Conservation (phyloP, 495 filamentous ascomycete species). For the Tuber indicum region DNA sequence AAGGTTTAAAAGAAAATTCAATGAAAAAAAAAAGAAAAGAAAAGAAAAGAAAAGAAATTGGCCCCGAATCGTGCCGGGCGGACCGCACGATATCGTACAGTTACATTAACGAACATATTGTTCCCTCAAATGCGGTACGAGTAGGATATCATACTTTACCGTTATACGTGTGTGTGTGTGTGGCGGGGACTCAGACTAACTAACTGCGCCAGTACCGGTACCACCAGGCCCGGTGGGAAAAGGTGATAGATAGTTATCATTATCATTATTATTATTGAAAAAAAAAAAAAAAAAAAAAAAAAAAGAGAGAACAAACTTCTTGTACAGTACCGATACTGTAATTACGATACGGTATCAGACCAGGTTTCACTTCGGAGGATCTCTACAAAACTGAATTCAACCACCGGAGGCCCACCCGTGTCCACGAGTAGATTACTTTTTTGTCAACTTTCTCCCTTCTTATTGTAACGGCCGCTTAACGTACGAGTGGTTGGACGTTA, state of each 20-base stretch:
- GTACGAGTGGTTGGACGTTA: neutral
- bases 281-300: neutral
- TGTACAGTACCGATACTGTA: too few relatives aligned
- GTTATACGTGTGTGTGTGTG: too few relatives aligned
- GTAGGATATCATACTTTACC: neutral
- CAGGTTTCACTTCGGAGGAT: too few relatives aligned
- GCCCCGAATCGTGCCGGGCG: neutral
- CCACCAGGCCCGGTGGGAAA: neutral
- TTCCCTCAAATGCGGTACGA: conserved; percentile 10
- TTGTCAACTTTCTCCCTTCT: too few relatives aligned
- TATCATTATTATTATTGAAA: neutral
- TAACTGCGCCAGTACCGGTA: too few relatives aligned
- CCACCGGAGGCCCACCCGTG: neutral
- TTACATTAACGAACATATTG: conserved; percentile 23
- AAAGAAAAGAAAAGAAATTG: neutral
- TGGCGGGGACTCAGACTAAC: neutral
- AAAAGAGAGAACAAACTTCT: neutral
- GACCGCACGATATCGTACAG: conserved; percentile 21
- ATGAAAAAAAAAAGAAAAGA: neutral
- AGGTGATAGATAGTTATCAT: too few relatives aligned
- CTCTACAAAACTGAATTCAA: too few relatives aligned
- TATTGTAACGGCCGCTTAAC: neutral
- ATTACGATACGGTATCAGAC: neutral
- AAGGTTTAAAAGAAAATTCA: neutral
- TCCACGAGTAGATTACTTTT: neutral